phyloP scores from a whole-genome alignment of 2,329 filamentous ascomycete species.

The Cytospora mali region DNA sequence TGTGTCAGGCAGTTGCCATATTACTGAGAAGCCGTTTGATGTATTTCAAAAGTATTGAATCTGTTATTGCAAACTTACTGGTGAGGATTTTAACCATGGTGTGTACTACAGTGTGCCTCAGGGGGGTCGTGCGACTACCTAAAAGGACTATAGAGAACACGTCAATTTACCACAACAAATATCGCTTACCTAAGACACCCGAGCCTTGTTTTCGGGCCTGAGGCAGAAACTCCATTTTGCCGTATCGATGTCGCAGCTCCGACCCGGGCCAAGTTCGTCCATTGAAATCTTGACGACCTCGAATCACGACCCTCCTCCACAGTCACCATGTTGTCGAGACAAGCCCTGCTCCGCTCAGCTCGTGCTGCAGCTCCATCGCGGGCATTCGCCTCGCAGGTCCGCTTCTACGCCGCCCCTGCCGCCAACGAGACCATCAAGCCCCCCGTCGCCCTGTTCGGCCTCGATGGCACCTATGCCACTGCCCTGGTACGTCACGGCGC shows the following conservation, averaged over 20 bases:
- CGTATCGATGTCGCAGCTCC: conserved; percentile 23
- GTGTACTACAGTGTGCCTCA: background rate
- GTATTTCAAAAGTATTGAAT: no score
- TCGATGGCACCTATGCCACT: conserved; percentile 98
- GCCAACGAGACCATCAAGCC: conserved; percentile 72
- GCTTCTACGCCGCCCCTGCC: conserved; percentile 74
- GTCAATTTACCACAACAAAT: background rate
- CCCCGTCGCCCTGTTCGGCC: conserved; percentile 87
- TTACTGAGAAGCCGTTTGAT: no score
- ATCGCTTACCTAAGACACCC: conserved; percentile 15
- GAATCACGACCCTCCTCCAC: conserved; percentile 33
- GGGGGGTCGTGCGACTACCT: background rate
- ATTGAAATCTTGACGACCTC: conserved; percentile 30
- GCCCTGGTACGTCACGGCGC: conserved; percentile 76
- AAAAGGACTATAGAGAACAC: background rate
- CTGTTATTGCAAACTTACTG: background rate
- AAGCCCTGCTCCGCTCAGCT: conserved; percentile 57
- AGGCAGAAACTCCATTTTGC: conserved; percentile 26
- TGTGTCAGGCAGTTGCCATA: no score
- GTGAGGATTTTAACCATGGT: background rate
- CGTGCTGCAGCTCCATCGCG: conserved; percentile 61
- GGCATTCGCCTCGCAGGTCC: conserved; percentile 64
- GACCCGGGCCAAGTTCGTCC: conserved; percentile 28
- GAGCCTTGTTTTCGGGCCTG: background rate
- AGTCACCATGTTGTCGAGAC: conserved; percentile 61